phyloP scores from a whole-genome alignment of 2,329 filamentous ascomycete species.

The Trichoderma asperellum region DNA sequence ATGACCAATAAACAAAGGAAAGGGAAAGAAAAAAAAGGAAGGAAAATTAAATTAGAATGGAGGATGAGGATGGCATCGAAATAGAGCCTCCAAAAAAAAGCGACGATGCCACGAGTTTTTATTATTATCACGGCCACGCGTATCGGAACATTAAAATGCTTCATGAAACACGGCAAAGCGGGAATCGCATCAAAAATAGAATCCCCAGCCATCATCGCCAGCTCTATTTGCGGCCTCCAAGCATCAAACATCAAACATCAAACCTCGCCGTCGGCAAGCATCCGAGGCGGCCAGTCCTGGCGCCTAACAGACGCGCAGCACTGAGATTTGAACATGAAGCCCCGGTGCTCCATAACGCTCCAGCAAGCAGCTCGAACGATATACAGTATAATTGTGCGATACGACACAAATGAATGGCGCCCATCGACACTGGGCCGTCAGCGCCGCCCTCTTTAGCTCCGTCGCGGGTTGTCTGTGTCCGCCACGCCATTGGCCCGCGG shows the following conservation, averaged over 20 bases:
- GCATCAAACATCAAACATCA: background rate
- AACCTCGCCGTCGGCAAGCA: conserved; percentile 4
- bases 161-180: conserved; percentile 17
- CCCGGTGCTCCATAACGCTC: background rate
- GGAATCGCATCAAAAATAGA: conserved; percentile 11
- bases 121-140: background rate
- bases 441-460: background rate
- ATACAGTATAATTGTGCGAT: background rate
- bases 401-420: background rate
- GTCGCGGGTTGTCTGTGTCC: conserved; percentile 7
- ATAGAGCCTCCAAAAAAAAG: background rate
- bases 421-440: background rate
- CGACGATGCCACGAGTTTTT: conserved; percentile 13
- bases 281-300: conserved; percentile 3
- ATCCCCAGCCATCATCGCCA: background rate
- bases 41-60: conserved; percentile 4
- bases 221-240: background rate
- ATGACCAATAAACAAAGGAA: background rate
- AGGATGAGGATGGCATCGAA: conserved; percentile 20
- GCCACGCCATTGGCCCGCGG: conserved; percentile 21
- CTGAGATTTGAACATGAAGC: background rate
- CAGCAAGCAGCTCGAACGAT: background rate
- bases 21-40: background rate
- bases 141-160: background rate
- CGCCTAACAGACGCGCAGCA: background rate